Conservation (phyloP, 495 filamentous ascomycete genomes). For the Immersiella caudata region DNA sequence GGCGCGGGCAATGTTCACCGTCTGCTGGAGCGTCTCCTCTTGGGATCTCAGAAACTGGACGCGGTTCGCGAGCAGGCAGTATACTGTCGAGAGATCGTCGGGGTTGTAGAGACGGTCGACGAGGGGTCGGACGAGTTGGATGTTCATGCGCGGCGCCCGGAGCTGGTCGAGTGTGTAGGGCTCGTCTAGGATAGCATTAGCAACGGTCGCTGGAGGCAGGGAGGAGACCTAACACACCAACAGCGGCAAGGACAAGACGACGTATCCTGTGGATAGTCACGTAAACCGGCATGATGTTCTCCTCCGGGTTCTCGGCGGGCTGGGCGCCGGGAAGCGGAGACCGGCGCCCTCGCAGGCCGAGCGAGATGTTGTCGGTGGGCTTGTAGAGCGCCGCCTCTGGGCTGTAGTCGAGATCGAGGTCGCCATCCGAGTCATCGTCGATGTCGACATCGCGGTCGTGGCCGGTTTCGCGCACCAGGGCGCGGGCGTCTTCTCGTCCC, state of each 20-base stretch:
- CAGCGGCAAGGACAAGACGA: conserved; percentile 33
- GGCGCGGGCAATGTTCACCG: conserved; percentile 61
- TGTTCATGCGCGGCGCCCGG: conserved; percentile 59
- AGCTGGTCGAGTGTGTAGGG: conserved; percentile 64
- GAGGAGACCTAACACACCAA: conserved; percentile 28
- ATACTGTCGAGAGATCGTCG: conserved; percentile 61
- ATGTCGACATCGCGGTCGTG: conserved; percentile 4
- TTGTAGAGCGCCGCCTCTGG: conserved; percentile 29
- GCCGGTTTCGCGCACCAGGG: not conserved
- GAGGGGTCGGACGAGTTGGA: conserved; percentile 59
- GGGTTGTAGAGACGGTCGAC: conserved; percentile 62
- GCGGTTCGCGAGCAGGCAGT: conserved; percentile 66
- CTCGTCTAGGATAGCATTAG: conserved; percentile 48
- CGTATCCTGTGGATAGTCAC: conserved; percentile 50
- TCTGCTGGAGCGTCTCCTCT: conserved; percentile 59
- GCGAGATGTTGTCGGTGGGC: conserved; percentile 26
- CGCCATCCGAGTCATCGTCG: conserved; percentile 29
- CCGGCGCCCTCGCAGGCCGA: conserved; percentile 23
- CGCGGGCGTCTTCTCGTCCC: conserved; percentile 1
- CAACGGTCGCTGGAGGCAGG: not conserved
- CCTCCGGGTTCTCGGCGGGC: conserved; percentile 1
- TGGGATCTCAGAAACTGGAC: conserved; percentile 65
- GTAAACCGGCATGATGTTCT: conserved; percentile 43
- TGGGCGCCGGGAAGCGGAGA: conserved; percentile 17
- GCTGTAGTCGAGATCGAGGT: conserved; percentile 28